These are phyloP conservation scores for Rhytidiadelphus loreus DNA, from an alignment of 225 moss, liverwort and hornwort genomes.

Conservation along the genomic window DNA sequence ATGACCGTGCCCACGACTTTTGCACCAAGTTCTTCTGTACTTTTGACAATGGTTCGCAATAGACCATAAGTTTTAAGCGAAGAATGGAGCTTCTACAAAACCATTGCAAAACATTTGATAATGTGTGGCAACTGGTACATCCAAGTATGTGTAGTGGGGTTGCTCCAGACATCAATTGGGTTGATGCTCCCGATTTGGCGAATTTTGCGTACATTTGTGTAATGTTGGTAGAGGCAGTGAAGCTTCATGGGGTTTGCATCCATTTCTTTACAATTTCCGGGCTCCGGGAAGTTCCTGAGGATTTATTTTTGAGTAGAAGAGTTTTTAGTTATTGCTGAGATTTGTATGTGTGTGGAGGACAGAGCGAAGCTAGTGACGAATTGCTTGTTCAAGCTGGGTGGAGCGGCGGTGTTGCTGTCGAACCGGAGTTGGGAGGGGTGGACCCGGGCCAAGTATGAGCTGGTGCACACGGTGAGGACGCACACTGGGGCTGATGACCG, in stretches of 20 bases:
- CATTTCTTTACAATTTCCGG: background rate
- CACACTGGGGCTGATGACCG: conserved; percentile 29
- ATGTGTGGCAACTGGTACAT: background rate
- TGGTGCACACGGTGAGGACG: conserved; percentile 30
- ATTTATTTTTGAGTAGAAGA: background rate
- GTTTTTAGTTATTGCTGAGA: background rate
- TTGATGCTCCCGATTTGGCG: background rate
- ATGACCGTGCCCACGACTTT: background rate
- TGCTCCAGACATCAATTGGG: background rate
- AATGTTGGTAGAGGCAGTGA: background rate
- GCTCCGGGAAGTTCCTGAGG: background rate
- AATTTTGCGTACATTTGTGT: background rate
- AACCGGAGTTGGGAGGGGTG: conserved; percentile 6
- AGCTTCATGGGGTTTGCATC: background rate
- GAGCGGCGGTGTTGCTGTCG: conserved; percentile 25
- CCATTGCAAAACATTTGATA: background rate
- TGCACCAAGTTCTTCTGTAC: background rate
- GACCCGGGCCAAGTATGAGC: conserved; percentile 35
- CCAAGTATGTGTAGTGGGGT: background rate
- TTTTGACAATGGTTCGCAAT: background rate
- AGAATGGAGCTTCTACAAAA: background rate
- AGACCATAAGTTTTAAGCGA: background rate
- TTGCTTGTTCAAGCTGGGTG: conserved; percentile 31
- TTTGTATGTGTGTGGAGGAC: background rate
- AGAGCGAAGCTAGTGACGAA: conserved; percentile 40